phyloP scores from a whole-genome alignment of 129 eudicot genomes.

The Saussurea involucrata region DNA sequence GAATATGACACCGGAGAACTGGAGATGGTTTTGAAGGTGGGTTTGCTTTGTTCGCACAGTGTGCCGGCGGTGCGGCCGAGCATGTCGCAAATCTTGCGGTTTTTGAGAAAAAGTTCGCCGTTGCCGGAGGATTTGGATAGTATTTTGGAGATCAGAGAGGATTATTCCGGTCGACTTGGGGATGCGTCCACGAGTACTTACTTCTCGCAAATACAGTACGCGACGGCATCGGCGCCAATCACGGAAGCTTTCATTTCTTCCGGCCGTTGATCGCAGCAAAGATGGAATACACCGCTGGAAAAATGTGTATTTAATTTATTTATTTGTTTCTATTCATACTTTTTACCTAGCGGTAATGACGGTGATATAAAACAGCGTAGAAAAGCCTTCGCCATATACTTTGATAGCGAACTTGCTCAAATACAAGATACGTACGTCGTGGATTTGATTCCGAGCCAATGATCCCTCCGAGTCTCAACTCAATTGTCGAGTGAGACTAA shows the following conservation, averaged over 20 bases:
- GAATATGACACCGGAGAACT: constrained; percentile 13
- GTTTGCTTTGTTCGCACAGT: constrained; percentile 29
- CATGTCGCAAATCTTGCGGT: constrained; percentile 36
- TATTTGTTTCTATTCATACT: neutral
- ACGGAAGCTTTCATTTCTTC: constrained; percentile 15
- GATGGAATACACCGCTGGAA: neutral
- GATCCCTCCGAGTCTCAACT: too few relatives aligned
- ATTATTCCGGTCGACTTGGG: constrained; percentile 28
- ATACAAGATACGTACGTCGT: too few relatives aligned
- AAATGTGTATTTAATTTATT: constrained; percentile 13
- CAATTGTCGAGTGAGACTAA: too few relatives aligned
- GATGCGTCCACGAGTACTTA: constrained; percentile 19
- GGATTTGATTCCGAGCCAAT: too few relatives aligned
- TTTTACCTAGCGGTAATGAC: neutral
- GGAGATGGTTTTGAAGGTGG: constrained; percentile 34
- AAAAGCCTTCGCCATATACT: neutral
- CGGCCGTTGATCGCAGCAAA: constrained; percentile 22
- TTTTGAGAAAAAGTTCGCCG: constrained; percentile 6
- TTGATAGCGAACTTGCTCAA: too few relatives aligned
- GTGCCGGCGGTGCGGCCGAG: constrained; percentile 36
- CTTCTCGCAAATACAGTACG: constrained; percentile 25
- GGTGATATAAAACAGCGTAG: neutral
- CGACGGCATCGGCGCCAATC: constrained; percentile 25
- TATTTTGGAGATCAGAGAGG: constrained; percentile 27
- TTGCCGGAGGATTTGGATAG: constrained; percentile 29